Conservation (phyloP, 257 asterid species). For the Solanum appendiculatum region DNA sequence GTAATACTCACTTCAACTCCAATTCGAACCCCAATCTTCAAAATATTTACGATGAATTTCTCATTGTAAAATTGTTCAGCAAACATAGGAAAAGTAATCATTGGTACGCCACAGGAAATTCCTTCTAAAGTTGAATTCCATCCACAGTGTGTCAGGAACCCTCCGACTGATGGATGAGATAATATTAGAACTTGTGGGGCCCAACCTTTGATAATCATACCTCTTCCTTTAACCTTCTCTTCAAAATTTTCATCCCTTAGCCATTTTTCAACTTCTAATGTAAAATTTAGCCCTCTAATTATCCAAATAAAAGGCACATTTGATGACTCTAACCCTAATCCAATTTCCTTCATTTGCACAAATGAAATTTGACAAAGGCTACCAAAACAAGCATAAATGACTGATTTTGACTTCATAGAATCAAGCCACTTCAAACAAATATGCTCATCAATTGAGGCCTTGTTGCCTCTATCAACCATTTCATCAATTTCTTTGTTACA, state of each 20-base stretch:
- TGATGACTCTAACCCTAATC: constrained; percentile 34
- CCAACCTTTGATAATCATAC: constrained; percentile 26
- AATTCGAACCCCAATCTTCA: constrained; percentile 8
- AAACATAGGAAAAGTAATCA: constrained; percentile 23
- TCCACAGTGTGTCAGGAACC: constrained; percentile 33
- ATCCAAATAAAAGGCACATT: constrained; percentile 20
- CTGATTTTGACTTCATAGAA: constrained; percentile 15
- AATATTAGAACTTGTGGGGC: constrained; percentile 37
- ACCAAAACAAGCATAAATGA: constrained; percentile 35
- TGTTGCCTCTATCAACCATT: constrained; percentile 18
- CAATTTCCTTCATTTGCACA: constrained; percentile 28
- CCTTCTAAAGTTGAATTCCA: constrained; percentile 37
- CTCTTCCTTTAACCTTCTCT: constrained; percentile 11
- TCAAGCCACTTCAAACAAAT: constrained; percentile 34
- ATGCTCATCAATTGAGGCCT: constrained; percentile 5
- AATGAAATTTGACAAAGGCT: constrained; percentile 19
- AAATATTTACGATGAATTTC: constrained; percentile 7
- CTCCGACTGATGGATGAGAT: constrained; percentile 16
- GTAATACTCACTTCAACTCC: neutral
- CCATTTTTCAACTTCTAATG: constrained; percentile 13
- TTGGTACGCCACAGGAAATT: constrained; percentile 6
- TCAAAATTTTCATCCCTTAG: neutral
- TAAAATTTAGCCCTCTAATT: constrained; percentile 1
- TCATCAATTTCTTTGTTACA: constrained; percentile 16
- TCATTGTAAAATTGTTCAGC: constrained; percentile 23